Conservation (phyloP, 371 early-diverging fungal species). For the Rhizopus microsporus region DNA sequence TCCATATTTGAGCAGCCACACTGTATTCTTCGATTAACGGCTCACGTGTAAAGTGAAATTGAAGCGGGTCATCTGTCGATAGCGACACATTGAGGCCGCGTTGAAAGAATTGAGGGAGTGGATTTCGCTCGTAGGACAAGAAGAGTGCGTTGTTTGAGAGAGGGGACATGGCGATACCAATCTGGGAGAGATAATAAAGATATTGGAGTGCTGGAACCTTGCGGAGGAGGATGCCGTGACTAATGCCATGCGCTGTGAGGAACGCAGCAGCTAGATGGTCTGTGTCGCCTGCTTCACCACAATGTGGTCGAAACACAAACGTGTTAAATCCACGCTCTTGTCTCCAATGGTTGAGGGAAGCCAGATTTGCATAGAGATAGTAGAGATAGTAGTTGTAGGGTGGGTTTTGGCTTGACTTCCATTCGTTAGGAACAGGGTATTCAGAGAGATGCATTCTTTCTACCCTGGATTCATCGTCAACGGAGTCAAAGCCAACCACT, state of each 20-base stretch:
- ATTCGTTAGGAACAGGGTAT: neutral
- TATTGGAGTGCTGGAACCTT: slow-evolving; percentile 97
- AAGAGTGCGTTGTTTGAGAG: slow-evolving; percentile 97
- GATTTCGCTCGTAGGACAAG: slow-evolving; percentile 93
- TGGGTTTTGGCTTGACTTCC: slow-evolving; percentile 61
- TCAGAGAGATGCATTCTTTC: slow-evolving; percentile 46
- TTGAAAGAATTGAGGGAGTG: slow-evolving; percentile 90
- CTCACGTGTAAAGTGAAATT: slow-evolving; percentile 98
- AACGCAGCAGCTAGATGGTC: slow-evolving; percentile 94
- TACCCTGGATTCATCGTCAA: slow-evolving; percentile 96
- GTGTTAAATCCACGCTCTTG: slow-evolving; percentile 82
- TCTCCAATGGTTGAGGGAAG: slow-evolving; percentile 84
- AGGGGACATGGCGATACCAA: slow-evolving; percentile 98
- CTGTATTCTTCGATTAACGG: slow-evolving; percentile 98
- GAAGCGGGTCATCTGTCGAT: slow-evolving; percentile 96
- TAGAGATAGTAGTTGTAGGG: slow-evolving; percentile 96
- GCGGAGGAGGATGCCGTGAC: slow-evolving; percentile 93
- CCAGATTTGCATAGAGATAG: slow-evolving; percentile 92
- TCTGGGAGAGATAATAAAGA: slow-evolving; percentile 91
- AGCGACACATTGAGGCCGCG: slow-evolving; percentile 94
- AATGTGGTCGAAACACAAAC: slow-evolving; percentile 93
- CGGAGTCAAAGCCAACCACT: slow-evolving; percentile 96
- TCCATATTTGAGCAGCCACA: slow-evolving; percentile 97
- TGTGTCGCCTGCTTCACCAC: slow-evolving; percentile 96
- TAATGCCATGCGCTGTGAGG: slow-evolving; percentile 86